phyloP scores from a whole-genome alignment of 805 yeast genomes.

The Ogataea zsoltii region DNA sequence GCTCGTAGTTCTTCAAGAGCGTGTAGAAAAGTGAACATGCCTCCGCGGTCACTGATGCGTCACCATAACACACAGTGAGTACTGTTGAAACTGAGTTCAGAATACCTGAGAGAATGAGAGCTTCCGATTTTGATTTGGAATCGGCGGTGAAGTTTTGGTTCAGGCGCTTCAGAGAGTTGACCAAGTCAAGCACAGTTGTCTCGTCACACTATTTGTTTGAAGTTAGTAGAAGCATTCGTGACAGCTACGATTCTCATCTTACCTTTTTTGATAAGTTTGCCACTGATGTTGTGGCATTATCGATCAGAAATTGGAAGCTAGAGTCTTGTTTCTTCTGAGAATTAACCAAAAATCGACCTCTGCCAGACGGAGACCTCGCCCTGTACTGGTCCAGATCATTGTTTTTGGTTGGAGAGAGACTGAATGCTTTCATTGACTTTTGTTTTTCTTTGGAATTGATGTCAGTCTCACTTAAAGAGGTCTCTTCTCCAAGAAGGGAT shows the following conservation, averaged over 20 bases:
- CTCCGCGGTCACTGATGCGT: slow-evolving; percentile 14
- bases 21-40: slow-evolving; percentile 12
- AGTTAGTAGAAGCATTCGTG: background rate
- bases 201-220: slow-evolving; percentile 15
- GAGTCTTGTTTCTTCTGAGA: slow-evolving; percentile 20
- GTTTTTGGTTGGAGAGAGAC: slow-evolving; percentile 13
- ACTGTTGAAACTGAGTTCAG: slow-evolving; percentile 11
- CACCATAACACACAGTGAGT: slow-evolving; percentile 13
- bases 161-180: slow-evolving; percentile 15
- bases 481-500: too few relatives aligned
- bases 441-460: background rate
- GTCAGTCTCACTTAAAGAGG: too few relatives aligned
- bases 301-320: slow-evolving; percentile 21
- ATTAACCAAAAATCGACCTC: slow-evolving; percentile 11
- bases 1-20: slow-evolving; percentile 15
- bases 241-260: background rate
- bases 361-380: slow-evolving; percentile 6
- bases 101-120: slow-evolving; percentile 14
- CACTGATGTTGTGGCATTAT: slow-evolving; percentile 12
- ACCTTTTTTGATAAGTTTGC: slow-evolving; percentile 12
- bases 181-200: slow-evolving; percentile 8
- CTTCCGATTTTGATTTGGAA: slow-evolving; percentile 12
- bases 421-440: slow-evolving; percentile 12
- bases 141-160: slow-evolving; percentile 20
- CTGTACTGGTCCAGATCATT: slow-evolving; percentile 3